Evolutionary conservation across 768 basidiomycete species (phyloP), one percentile per base, ranked within the genome.

Genomic region (Russula foetens): DNA sequence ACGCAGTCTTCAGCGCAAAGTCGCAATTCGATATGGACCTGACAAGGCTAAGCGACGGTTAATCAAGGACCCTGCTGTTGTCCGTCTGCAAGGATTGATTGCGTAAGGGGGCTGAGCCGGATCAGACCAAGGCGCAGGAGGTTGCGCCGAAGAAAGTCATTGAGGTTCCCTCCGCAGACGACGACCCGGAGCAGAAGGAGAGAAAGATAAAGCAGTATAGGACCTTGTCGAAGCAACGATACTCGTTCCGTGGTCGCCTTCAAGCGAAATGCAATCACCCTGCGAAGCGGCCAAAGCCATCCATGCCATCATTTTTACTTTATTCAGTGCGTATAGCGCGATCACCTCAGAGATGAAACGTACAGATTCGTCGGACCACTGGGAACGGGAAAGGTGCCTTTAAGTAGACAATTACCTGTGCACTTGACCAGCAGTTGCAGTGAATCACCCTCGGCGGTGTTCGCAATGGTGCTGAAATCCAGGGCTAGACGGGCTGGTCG

Each of bases 321-420:
- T 14, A 11, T 43, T 17, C 15, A 4, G 17, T n/a, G 19, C 15
- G 57, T 14, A 17, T 59, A 12, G 62, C 39, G n/a, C n/a, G n/a
- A n/a, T n/a, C n/a, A 49, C 23, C n/a, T n/a, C 52, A 7, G 29
- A 28, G 7, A 6, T 45, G 53, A 54, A 28, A 54, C 21, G 7
- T 35, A 7, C 67, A 86, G 89, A 66, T 89, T 94, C 57, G 88
- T 92, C 35, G n/a, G n/a, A n/a, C n/a, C n/a, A n/a, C n/a, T n/a
- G n/a, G n/a, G n/a, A n/a, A n/a, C n/a, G n/a, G n/a, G 94, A 93
- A 95, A 96, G 74, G 96, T 93, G 0, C 92, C 90, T 0, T 83
- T 98, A 1, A 93, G 0, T 86, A 89, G 66, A 92, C 89, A 0
- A 82, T 98, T 29, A 94, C 94, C 4, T 84, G 84, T 45, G 87